phyloP scores from a whole-genome alignment of 768 basidiomycete species.

The Rhodotorula sphaerocarpa region DNA sequence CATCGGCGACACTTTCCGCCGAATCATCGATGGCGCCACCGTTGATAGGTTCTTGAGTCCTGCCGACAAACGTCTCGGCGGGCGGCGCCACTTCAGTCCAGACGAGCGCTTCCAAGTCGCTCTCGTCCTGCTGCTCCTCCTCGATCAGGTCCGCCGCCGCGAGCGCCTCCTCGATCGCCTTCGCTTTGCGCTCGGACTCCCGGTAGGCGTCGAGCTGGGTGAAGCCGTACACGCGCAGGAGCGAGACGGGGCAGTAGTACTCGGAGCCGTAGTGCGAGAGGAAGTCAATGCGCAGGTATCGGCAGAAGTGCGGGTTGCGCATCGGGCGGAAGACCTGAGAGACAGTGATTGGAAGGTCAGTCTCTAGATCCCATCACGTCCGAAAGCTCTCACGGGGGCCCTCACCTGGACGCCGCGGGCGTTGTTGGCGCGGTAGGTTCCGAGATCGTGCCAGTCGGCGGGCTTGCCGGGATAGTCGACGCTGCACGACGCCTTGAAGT shows the following conservation, averaged over 20 bases:
- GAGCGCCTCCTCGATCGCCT: constrained; percentile 20
- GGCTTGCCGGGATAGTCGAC: constrained; percentile 54
- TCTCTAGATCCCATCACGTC: no score
- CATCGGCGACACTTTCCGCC: no score
- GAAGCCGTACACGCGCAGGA: constrained; percentile 86
- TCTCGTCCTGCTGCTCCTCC: constrained; percentile 12
- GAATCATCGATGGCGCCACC: no score
- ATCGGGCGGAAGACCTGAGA: constrained; percentile 37
- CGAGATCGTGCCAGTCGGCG: constrained; percentile 65
- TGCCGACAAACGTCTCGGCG: no score
- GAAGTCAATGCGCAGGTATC: constrained; percentile 89
- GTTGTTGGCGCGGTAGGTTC: constrained; percentile 74
- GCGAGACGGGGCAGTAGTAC: constrained; percentile 89
- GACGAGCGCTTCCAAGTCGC: no score
- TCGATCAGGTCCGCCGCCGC: constrained; percentile 16
- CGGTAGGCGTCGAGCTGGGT: constrained; percentile 96
- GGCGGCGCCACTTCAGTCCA: no score
- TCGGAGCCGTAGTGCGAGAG: constrained; percentile 86
- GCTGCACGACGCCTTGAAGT: constrained; percentile 71
- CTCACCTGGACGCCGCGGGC: constrained; percentile 79
- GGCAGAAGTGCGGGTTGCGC: constrained; percentile 63
- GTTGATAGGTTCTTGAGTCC: no score
- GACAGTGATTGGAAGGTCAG: background rate
- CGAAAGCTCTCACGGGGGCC: constrained; percentile 6
- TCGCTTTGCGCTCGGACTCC: constrained; percentile 52